Conservation (phyloP, 768 basidiomycete genomes). For the Amanita brunnescens region DNA sequence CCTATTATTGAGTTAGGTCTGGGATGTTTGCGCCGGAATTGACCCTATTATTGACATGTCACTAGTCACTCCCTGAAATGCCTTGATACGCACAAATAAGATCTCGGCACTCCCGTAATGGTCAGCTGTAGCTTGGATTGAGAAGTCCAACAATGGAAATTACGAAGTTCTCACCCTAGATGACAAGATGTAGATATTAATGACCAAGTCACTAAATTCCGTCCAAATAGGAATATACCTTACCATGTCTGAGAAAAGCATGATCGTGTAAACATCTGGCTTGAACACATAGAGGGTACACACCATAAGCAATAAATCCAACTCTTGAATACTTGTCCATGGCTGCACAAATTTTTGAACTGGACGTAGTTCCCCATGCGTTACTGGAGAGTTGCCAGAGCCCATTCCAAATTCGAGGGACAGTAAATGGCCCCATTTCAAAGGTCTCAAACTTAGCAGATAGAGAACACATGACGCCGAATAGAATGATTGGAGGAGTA, state of each 20-base stretch:
- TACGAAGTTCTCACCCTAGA: slow-evolving; percentile 21
- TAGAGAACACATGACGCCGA: neutral
- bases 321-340: slow-evolving; percentile 56
- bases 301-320: slow-evolving; percentile 62
- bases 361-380: slow-evolving; percentile 75
- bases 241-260: slow-evolving; percentile 38
- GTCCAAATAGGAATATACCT: too few species aligned
- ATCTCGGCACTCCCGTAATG: slow-evolving; percentile 83
- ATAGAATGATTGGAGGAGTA: too few species aligned
- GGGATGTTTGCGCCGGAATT: slow-evolving; percentile 45
- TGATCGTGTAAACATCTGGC: too few species aligned
- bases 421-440: slow-evolving; percentile 44
- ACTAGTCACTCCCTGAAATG: slow-evolving; percentile 3
- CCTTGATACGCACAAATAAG: slow-evolving; percentile 49
- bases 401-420: slow-evolving; percentile 66
- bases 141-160: neutral
- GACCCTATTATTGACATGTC: slow-evolving; percentile 41
- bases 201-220: too few species aligned
- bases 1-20: slow-evolving; percentile 42
- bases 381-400: slow-evolving; percentile 84
- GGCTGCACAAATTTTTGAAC: slow-evolving; percentile 51
- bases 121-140: slow-evolving; percentile 43
- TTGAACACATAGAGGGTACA: slow-evolving; percentile 8
- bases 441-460: slow-evolving; percentile 32
- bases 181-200: too few species aligned